Conservation (phyloP, 306 rosid genomes). For the Canavalia gladiata region DNA sequence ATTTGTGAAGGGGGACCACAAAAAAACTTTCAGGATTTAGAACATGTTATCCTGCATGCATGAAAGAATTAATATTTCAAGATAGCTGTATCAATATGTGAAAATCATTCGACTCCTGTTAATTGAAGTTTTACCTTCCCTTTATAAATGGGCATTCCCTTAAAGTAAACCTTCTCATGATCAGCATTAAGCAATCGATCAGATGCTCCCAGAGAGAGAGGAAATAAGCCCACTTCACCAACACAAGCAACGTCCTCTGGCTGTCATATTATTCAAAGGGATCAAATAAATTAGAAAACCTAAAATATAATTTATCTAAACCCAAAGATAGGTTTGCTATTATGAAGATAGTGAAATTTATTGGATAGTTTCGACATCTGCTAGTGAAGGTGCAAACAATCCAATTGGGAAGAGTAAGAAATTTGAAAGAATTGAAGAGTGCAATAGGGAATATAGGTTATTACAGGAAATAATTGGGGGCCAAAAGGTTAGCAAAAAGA, state of each 20-base stretch:
- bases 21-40: not conserved
- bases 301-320: not conserved
- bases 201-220: conserved; percentile 72
- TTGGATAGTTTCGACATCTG: conserved; percentile 7
- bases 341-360: conserved; percentile 17
- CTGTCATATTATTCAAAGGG: conserved; percentile 58
- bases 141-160: conserved; percentile 81
- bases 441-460: not conserved
- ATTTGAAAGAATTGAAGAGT: not conserved
- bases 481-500: conserved; percentile 10
- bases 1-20: conserved; percentile 5
- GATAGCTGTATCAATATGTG: conserved; percentile 22
- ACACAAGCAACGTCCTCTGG: conserved; percentile 75
- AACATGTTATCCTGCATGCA: not conserved
- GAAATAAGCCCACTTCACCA: conserved; percentile 83
- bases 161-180: conserved; percentile 76
- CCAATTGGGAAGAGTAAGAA: conserved; percentile 14
- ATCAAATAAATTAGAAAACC: conserved; percentile 41
- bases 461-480: not conserved
- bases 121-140: conserved; percentile 67
- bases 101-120: conserved; percentile 15
- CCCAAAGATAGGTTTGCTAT: conserved; percentile 14
- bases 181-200: conserved; percentile 78
- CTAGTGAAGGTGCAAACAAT: conserved; percentile 4
- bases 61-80: conserved; percentile 31